Base-by-base conservation (phyloP, 2,329 filamentous ascomycete species). In the Dendryphion nanum region DNA sequence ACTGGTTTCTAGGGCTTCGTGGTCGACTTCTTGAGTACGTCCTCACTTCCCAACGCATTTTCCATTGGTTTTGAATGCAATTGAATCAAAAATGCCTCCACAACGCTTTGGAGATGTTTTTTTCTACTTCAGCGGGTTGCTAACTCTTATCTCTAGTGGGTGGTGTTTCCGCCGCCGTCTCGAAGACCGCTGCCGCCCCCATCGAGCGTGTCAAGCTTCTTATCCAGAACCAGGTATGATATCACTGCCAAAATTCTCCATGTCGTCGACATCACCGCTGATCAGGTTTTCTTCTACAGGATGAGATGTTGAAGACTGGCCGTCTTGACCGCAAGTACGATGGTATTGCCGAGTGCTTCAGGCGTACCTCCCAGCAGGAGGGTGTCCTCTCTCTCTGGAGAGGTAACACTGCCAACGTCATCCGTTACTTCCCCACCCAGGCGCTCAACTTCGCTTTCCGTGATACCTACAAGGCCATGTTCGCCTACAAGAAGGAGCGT, bases 151-250 rank as follows among this genome's bases (percentile, higher is more conserved):
- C 55, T 63, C 68, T 63, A 95, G 89, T 98, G 93, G 93, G 93
- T 86, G 93, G 93, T 96, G 86, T 98, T 64, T 96, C 93, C 70
- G 93, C 93, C 76, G 93, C 93, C 76, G 90, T 98, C 85, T 98
- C 93, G 73, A 98, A 98, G 89, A 98, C 93, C 63, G 93, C 93
- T 70, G 93, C 93, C 72, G 93, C 93, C 78, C 93, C 93, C 77
- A 98, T 98, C 67, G 93, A 98, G 90, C 93, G 93, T 89, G 86
- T 98, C 79, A 98, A 98, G 90, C 93, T 98, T 71, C 88, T 98
- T 70, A 94, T 98, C 80, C 93, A 98, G 83, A 98, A 98, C 82
- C 93, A 98, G 86, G 90, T 95, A 83, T 59, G 89, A 79, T 38
- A 39, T 26, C 23, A 26, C 23, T 10, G n/a, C 10, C 23, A 26